Evolutionary conservation across 805 yeast genomes (phyloP), one percentile per base, ranked within the genome.

Genomic region (Saccharomycopsis oosterbeekiorum): DNA sequence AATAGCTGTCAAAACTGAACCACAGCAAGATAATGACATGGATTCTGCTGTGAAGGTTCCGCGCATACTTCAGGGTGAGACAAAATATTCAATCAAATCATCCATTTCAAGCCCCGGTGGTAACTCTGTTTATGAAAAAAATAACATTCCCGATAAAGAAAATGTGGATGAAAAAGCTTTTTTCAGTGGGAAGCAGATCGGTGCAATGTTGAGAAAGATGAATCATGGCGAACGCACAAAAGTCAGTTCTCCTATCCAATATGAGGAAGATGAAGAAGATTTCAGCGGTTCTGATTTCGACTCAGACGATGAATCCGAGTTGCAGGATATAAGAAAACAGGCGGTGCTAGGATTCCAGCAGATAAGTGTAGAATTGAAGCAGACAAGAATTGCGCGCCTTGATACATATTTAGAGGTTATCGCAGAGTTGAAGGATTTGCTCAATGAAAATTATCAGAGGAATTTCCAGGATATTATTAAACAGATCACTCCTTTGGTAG

Each of bases 311-410:
- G 53, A 47, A 12, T 21, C 26, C 2, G 53, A 47, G 10, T 24
- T 47, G 9, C 53, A 47, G 6, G 14, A 47, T 24, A 19, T 47
- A 34, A 5, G 15, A 21, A n/a, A 21, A 36, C 19, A 56, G 37
- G 26, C 5, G 39, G 10, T 19, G 17, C 29, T 8, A 15, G 15
- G 60, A 51, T 36, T 59, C 24, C 24, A 9, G 17, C 34, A 19
- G 21, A 43, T 62, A 19, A 36, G 54, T 5, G 19, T 42, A 26
- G 62, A 62, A 41, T 55, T 59, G 17, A 62, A 36, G n/a, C 15
- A 53, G 14, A 34, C 62, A 37, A 39, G 60, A 37, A 24, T 59
- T 6, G 36, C 39, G 8, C 19, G 64, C 34, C 57, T 60, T 17
- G 59, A 61, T 5, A 59, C 58, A 37, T 47, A 47, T 47, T 47